Conservation (phyloP, 2,329 filamentous ascomycete species). For the Xylaria sp. region DNA sequence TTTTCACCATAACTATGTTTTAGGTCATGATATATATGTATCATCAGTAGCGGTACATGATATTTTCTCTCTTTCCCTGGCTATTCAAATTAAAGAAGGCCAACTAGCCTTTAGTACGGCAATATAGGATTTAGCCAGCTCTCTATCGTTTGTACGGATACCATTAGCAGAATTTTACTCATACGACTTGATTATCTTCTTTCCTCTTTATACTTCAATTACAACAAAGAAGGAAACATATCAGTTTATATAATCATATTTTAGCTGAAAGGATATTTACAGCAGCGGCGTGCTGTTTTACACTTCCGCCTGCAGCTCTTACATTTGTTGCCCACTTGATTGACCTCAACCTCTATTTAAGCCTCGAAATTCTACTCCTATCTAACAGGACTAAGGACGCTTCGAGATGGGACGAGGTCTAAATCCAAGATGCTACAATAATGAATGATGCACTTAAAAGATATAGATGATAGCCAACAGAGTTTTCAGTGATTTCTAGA, state of each 20-base stretch:
- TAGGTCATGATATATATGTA: background rate
- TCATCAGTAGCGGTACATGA: background rate
- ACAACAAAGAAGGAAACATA: no score
- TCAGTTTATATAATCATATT: no score
- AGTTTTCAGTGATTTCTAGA: no score
- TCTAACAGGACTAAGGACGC: background rate
- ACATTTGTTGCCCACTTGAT: background rate
- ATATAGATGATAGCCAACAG: background rate
- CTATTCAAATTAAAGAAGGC: background rate
- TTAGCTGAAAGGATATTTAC: no score
- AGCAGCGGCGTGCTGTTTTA: no score
- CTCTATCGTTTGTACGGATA: no score
- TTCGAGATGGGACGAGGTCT: background rate
- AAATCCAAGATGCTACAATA: background rate
- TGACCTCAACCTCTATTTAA: background rate
- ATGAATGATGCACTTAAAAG: background rate
- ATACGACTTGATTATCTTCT: no score
- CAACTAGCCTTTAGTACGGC: no score
- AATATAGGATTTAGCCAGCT: no score
- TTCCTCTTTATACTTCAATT: no score
- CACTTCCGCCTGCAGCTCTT: no score
- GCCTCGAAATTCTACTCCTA: background rate
- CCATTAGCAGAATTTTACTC: no score
- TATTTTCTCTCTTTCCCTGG: background rate
- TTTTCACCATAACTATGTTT: background rate